These are phyloP conservation scores for Penicillium sp. DNA, from an alignment of 2,329 filamentous ascomycete species.

Conservation along the genomic window DNA sequence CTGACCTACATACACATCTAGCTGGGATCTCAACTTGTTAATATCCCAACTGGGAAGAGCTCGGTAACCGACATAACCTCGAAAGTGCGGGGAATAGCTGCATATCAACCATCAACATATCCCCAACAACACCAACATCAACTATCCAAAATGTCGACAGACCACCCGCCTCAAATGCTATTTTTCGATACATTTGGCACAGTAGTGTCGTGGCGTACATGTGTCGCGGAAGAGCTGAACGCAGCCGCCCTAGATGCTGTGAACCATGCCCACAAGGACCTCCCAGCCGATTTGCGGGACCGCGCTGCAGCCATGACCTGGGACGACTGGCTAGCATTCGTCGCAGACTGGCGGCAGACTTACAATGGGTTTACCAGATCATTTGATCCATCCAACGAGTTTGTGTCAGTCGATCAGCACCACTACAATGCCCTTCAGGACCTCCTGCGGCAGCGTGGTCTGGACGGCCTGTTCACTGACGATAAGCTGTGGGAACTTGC, in stretches of 20 bases:
- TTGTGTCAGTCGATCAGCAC: conserved; percentile 71
- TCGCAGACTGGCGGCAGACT: conserved; percentile 65
- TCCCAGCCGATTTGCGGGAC: conserved; percentile 48
- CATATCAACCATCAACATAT: not conserved
- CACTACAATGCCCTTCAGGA: conserved; percentile 61
- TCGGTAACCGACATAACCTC: not conserved
- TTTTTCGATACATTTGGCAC: conserved; percentile 50
- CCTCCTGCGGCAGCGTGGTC: conserved; percentile 55
- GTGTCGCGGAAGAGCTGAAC: conserved; percentile 60
- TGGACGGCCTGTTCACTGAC: conserved; percentile 60
- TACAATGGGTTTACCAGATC: conserved; percentile 61
- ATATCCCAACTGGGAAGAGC: not conserved
- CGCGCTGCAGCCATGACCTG: conserved; percentile 52
- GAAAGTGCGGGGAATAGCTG: not conserved
- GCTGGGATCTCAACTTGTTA: not conserved
- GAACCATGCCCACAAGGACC: conserved; percentile 43
- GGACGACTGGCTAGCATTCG: conserved; percentile 62
- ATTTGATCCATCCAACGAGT: conserved; percentile 43
- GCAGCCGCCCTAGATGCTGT: conserved; percentile 50
- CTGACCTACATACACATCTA: not conserved
- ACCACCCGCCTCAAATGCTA: conserved; percentile 21
- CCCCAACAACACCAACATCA: not conserved
- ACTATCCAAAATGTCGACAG: conserved; percentile 20
- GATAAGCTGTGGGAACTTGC: conserved; percentile 60
- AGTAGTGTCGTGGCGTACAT: conserved; percentile 72